Evolutionary conservation across 768 basidiomycete species (phyloP).

Genomic region (Mycena rosella): DNA sequence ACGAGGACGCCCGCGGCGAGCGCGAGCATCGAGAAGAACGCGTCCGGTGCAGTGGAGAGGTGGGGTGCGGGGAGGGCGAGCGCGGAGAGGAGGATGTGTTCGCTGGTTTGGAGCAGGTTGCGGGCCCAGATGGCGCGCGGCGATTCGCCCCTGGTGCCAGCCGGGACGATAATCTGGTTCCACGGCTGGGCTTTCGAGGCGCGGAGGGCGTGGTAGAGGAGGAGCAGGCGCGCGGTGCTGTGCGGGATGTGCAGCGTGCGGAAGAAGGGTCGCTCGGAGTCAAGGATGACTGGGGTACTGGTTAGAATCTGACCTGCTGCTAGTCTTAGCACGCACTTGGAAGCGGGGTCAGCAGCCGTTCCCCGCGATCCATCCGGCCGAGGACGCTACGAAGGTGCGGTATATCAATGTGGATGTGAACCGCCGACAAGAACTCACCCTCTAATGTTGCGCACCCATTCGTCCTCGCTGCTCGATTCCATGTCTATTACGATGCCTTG

Average conservation of each 20-base stretch:
- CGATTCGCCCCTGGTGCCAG: not conserved
- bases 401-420: not conserved
- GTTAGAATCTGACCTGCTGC: not conserved
- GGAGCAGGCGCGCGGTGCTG: constrained; percentile 10
- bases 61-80: not conserved
- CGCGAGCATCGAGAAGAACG: not conserved
- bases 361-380: not conserved
- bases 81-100: constrained; percentile 16
- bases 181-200: not conserved
- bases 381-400: constrained; percentile 2
- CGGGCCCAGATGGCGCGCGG: not conserved
- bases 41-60: not conserved
- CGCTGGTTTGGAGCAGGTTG: constrained; percentile 22
- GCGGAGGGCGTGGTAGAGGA: constrained; percentile 14
- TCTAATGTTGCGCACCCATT: constrained; percentile 1
- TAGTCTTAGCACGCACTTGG: not conserved
- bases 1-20: not conserved
- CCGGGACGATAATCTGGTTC: not conserved
- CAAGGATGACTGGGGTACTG: constrained; percentile 9
- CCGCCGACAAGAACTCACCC: not conserved
- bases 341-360: constrained; percentile 10
- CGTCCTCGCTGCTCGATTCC: not conserved
- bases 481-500: not conserved
- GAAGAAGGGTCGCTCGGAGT: constrained; percentile 17
- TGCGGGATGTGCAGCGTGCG: constrained; percentile 11